Percentiles rank a stretch among this genome's conserved stretches.
Conservation (phyloP, 805 yeast species). For the Kodamaea hsintzibuensis region DNA sequence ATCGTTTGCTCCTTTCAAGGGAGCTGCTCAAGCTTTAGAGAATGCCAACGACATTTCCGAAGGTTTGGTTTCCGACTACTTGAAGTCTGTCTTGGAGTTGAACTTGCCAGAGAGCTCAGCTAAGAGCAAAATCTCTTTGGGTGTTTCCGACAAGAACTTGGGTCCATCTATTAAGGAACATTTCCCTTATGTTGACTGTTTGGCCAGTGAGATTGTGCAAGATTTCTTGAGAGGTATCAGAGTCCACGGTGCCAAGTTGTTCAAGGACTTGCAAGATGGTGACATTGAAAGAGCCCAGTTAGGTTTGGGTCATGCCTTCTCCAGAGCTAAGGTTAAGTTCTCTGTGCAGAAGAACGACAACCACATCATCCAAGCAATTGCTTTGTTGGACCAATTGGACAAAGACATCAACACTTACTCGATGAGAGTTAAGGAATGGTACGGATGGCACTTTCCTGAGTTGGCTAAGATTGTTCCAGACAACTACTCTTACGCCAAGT, state of each 20-base stretch:
- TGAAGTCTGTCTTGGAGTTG: conserved; percentile 84
- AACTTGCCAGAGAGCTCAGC: conserved; percentile 80
- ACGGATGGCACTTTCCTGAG: conserved; percentile 99
- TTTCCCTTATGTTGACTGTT: conserved; percentile 87
- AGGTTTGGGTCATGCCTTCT: conserved; percentile 98
- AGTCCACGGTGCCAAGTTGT: conserved; percentile 81
- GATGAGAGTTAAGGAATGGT: conserved; percentile 98
- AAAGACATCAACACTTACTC: conserved; percentile 97
- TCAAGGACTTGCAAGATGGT: conserved; percentile 90
- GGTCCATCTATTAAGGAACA: conserved; percentile 95
- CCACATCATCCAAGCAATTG: conserved; percentile 98
- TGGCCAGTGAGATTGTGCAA: conserved; percentile 88
- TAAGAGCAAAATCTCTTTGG: conserved; percentile 69
- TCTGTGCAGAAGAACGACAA: conserved; percentile 98
- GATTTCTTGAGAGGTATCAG: conserved; percentile 95
- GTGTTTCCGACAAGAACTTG: conserved; percentile 90
- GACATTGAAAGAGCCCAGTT: conserved; percentile 97
- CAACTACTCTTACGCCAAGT: conserved; percentile 81
- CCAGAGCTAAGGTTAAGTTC: conserved; percentile 98
- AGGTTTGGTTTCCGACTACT: conserved; percentile 91
- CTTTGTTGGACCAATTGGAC: conserved; percentile 94
- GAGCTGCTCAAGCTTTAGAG: conserved; percentile 98
- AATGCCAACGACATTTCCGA: conserved; percentile 97
- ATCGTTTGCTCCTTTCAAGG: conserved; percentile 97
- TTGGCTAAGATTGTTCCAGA: conserved; percentile 89